These are phyloP conservation scores for Odontarrhena argentea DNA, from an alignment of 345 rosid species.

Conservation along the genomic window DNA sequence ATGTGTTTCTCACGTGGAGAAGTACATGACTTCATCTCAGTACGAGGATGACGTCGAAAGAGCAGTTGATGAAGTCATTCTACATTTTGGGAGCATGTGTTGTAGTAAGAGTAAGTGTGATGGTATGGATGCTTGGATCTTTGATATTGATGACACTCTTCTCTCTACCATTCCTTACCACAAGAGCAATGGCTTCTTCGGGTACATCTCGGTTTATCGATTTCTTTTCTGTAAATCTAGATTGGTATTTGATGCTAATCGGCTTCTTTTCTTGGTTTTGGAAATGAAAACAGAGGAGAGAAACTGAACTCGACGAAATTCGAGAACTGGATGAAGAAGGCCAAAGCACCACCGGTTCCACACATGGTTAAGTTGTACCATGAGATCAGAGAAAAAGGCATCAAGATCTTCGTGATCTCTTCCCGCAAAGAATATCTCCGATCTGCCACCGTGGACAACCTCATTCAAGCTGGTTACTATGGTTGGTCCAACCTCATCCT, in stretches of 20 bases:
- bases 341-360: conserved; percentile 67
- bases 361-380: conserved; percentile 60
- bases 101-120: conserved; percentile 49
- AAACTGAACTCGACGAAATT: conserved; percentile 53
- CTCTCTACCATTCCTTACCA: conserved; percentile 72
- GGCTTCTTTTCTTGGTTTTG: conserved; percentile 5
- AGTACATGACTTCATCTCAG: conserved; percentile 75
- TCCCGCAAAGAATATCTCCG: conserved; percentile 71
- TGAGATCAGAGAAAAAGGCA: conserved; percentile 61
- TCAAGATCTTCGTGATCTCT: conserved; percentile 77
- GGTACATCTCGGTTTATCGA: conserved; percentile 41
- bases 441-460: conserved; percentile 80
- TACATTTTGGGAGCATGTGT: conserved; percentile 50
- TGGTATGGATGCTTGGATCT: conserved; percentile 77
- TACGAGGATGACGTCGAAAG: conserved; percentile 55
- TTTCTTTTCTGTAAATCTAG: too few species aligned
- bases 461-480: conserved; percentile 75
- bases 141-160: conserved; percentile 73
- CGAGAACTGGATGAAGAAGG: conserved; percentile 65
- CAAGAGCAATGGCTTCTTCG: conserved; percentile 60
- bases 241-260: too few species aligned
- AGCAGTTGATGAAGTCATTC: conserved; percentile 53
- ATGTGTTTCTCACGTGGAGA: conserved; percentile 49
- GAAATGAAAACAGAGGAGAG: conserved; percentile 57
- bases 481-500: conserved; percentile 74